phyloP scores from a whole-genome alignment of 2,329 filamentous ascomycete genomes.

The Ophiostoma novo-ulmi region DNA sequence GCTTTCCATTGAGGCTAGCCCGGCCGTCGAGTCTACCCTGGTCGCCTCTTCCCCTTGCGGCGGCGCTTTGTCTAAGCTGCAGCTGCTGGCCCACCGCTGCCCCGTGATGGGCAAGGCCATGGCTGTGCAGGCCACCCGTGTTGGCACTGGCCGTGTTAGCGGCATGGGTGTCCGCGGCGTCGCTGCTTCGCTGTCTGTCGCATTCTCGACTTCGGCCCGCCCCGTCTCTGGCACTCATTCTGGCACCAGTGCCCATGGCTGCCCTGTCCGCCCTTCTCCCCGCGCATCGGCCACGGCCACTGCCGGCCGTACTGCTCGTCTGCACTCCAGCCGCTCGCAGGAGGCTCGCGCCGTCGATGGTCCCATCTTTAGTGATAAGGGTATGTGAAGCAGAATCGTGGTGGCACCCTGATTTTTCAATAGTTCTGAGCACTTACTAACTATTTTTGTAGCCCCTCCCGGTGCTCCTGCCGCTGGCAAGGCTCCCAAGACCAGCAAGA shows the following conservation, averaged over 20 bases:
- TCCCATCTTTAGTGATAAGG: conserved; percentile 23
- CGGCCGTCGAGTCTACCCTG: conserved; percentile 9
- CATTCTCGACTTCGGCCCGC: conserved; percentile 23
- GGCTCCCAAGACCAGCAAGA: conserved; percentile 17
- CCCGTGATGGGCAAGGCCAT: conserved; percentile 98
- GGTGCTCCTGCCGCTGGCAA: conserved; percentile 27
- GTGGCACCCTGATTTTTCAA: neutral
- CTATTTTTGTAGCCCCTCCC: conserved; percentile 34
- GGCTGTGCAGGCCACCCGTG: conserved; percentile 69
- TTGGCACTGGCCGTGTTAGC: conserved; percentile 36
- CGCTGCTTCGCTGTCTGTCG: conserved; percentile 26
- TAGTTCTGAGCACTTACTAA: neutral
- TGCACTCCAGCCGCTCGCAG: conserved; percentile 75
- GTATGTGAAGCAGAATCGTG: neutral
- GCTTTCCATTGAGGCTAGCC: conserved; percentile 30
- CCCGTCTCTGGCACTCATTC: conserved; percentile 27
- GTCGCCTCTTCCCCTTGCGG: conserved; percentile 60
- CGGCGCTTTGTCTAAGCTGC: conserved; percentile 93
- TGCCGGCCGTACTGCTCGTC: conserved; percentile 45
- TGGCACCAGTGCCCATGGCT: conserved; percentile 27
- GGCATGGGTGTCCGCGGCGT: conserved; percentile 23
- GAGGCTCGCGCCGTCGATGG: conserved; percentile 73
- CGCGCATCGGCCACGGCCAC: neutral
- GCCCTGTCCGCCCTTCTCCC: conserved; percentile 33
- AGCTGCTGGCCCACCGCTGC: conserved; percentile 89